phyloP scores from a whole-genome alignment of 108 stramenopile genomes.

The Nitzschia sp. region DNA sequence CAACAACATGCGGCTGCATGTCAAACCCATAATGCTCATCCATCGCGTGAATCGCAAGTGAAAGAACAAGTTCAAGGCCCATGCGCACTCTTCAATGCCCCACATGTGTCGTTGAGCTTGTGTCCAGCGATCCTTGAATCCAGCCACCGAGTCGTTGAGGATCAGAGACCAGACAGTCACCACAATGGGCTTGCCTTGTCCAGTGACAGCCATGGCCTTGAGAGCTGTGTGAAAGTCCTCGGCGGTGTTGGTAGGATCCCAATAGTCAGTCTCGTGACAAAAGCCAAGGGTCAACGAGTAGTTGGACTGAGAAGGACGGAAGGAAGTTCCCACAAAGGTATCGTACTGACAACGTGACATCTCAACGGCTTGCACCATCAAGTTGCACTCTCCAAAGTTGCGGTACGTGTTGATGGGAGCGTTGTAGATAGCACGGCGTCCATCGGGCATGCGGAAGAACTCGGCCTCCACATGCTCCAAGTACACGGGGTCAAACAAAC shows the following conservation, averaged over 20 bases:
- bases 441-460: slow-evolving; percentile 19
- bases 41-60: slow-evolving; percentile 14
- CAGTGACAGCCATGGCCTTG: slow-evolving; percentile 26
- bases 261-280: slow-evolving; percentile 15
- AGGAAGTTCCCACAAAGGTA: slow-evolving; percentile 10
- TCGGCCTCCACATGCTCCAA: slow-evolving; percentile 26
- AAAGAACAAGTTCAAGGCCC: slow-evolving; percentile 3
- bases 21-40: slow-evolving; percentile 1
- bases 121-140: slow-evolving; percentile 22
- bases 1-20: slow-evolving; percentile 1
- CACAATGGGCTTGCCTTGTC: slow-evolving; percentile 14
- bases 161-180: slow-evolving; percentile 21
- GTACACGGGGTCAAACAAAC: slow-evolving; percentile 21
- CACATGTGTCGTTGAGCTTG: slow-evolving; percentile 29
- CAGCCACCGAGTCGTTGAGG: slow-evolving; percentile 20
- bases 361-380: slow-evolving; percentile 15
- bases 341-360: slow-evolving; percentile 18
- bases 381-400: slow-evolving; percentile 21
- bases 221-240: slow-evolving; percentile 21
- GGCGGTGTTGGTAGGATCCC: slow-evolving; percentile 22
- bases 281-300: slow-evolving; percentile 29
- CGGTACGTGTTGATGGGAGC: slow-evolving; percentile 29
- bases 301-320: slow-evolving; percentile 22
- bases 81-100: slow-evolving; percentile 23
- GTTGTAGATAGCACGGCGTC: slow-evolving; percentile 19